These are phyloP conservation scores for Xylaria sp. DNA, from an alignment of 2,329 filamentous ascomycete genomes.

Conservation along the genomic window DNA sequence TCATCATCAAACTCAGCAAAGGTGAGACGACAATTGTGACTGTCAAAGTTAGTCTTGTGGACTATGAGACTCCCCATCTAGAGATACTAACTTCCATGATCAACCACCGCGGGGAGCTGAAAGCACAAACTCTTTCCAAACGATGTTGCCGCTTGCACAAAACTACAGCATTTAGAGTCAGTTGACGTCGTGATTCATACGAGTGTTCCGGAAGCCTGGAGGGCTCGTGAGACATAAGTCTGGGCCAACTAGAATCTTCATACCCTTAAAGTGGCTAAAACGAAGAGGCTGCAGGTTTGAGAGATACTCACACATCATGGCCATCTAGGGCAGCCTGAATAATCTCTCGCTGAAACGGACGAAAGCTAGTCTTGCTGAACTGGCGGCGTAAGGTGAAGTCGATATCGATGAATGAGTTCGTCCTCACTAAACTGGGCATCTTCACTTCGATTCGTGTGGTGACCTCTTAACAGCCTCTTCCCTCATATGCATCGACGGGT, in stretches of 20 bases:
- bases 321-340: slow-evolving; percentile 83
- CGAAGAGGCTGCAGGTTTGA: not conserved
- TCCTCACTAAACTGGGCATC: slow-evolving; percentile 49
- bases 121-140: slow-evolving; percentile 96
- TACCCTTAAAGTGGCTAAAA: not conserved
- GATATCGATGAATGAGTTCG: slow-evolving; percentile 60
- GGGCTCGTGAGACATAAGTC: not conserved
- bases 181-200: not conserved
- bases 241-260: not conserved
- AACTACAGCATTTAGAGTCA: slow-evolving; percentile 52
- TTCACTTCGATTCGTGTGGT: slow-evolving; percentile 2
- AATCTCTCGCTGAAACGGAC: slow-evolving; percentile 87
- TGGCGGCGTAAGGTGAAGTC: slow-evolving; percentile 73
- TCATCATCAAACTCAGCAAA: slow-evolving; percentile 91
- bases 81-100: slow-evolving; percentile 77
- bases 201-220: slow-evolving; percentile 2
- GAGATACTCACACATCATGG: slow-evolving; percentile 73
- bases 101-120: slow-evolving; percentile 88
- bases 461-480: not conserved
- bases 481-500: slow-evolving; percentile 2
- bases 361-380: slow-evolving; percentile 69
- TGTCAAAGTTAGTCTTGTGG: slow-evolving; percentile 26
- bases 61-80: not conserved
- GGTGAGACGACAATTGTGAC: slow-evolving; percentile 82
- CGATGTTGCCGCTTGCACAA: slow-evolving; percentile 88